phyloP scores from a whole-genome alignment of 2,329 filamentous ascomycete genomes.

The Talaromyces piceae region DNA sequence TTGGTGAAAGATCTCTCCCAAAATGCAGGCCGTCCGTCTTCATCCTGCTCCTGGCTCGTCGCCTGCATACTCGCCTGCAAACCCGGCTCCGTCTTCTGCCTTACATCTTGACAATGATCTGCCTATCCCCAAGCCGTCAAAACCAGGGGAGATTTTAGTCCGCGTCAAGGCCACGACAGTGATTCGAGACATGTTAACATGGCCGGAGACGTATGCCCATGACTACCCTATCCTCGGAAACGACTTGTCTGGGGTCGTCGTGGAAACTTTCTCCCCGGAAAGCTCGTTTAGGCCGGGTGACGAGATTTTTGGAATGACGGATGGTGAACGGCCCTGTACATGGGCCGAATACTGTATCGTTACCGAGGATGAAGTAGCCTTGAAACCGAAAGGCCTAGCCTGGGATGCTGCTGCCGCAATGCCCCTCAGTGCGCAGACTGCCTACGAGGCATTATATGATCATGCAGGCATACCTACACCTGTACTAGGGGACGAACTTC shows the following conservation, averaged over 20 bases:
- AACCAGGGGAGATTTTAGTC: constrained; percentile 9
- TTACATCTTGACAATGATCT: neutral
- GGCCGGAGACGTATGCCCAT: neutral
- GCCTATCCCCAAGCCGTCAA: constrained; percentile 12
- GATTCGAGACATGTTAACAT: constrained; percentile 1
- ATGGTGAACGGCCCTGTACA: constrained; percentile 10
- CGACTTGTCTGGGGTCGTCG: constrained; percentile 11
- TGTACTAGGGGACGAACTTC: neutral
- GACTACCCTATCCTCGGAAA: neutral
- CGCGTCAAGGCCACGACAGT: constrained; percentile 2
- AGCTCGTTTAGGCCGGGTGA: neutral
- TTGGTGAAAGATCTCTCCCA: too few species aligned
- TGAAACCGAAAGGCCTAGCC: neutral
- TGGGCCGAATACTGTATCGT: constrained; percentile 1
- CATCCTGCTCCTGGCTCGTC: constrained; percentile 14
- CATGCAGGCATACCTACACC: constrained; percentile 16
- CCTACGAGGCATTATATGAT: constrained; percentile 17
- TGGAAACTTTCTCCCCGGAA: constrained; percentile 8
- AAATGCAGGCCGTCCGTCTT: constrained; percentile 19
- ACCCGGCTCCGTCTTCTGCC: constrained; percentile 17
- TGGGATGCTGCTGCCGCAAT: neutral
- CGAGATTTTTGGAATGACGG: neutral
- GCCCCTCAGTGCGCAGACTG: constrained; percentile 1
- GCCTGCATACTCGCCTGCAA: constrained; percentile 18
- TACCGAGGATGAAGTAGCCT: neutral